Conservation (phyloP, 2,329 filamentous ascomycete species). For the Aureobasidium sp. region DNA sequence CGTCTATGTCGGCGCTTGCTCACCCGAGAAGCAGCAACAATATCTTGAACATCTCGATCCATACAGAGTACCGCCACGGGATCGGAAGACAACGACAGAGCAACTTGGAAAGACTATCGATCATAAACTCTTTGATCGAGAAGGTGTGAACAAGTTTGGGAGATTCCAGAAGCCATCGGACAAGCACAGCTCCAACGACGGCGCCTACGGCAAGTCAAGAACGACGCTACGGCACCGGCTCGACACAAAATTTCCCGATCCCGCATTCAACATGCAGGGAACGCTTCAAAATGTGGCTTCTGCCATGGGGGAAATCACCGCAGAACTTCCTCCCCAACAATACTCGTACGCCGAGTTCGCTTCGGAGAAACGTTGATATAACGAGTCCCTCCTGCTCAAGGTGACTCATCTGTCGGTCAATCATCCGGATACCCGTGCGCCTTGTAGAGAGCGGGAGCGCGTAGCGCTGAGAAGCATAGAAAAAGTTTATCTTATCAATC, state of each 20-base stretch:
- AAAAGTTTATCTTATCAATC: constrained; percentile 7
- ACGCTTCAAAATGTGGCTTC: background rate
- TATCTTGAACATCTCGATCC: background rate
- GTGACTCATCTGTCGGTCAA: background rate
- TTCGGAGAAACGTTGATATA: background rate
- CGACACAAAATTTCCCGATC: background rate
- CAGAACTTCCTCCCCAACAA: background rate
- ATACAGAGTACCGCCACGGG: background rate
- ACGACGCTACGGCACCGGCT: constrained; percentile 2
- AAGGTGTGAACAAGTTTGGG: background rate
- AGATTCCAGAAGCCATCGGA: background rate
- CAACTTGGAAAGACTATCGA: background rate
- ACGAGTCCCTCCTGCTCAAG: background rate
- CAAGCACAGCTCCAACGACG: background rate
- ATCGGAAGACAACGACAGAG: no score
- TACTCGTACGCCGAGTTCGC: background rate
- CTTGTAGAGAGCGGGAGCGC: background rate
- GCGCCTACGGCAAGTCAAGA: background rate
- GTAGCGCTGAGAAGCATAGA: background rate
- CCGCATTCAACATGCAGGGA: background rate
- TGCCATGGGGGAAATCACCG: background rate
- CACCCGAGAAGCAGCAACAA: background rate
- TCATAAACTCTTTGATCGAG: background rate
- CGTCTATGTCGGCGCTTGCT: background rate
- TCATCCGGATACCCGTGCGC: background rate